Percentiles rank a stretch among this genome's conserved stretches.
Evolutionary conservation across 1,284 basidiomycete genomes (phyloP).

Genomic region (Cystobasidium sp.): DNA sequence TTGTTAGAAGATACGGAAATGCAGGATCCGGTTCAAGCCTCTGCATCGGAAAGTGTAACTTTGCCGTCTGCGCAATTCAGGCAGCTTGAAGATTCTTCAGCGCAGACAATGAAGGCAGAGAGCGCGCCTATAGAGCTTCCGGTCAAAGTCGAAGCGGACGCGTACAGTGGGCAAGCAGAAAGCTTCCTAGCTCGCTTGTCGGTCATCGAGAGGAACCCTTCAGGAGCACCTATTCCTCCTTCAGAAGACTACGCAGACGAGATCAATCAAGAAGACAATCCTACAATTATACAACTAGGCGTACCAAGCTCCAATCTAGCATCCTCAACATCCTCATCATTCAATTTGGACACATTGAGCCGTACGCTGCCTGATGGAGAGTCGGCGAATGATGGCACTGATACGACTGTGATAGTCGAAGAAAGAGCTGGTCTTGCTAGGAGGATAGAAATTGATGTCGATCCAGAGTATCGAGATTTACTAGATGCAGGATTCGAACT

Average conservation of each 20-base stretch:
- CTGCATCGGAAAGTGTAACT: background rate
- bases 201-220: constrained; percentile 25
- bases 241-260: constrained; percentile 15
- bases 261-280: constrained; percentile 11
- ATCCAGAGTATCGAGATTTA: constrained; percentile 27
- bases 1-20: constrained; percentile 32
- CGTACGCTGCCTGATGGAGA: constrained; percentile 7
- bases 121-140: background rate
- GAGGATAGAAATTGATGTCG: constrained; percentile 40
- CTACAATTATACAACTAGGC: background rate
- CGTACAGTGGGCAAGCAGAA: constrained; percentile 25
- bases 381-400: background rate
- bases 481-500: constrained; percentile 27
- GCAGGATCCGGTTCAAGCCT: background rate
- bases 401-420: background rate
- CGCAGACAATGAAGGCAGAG: background rate
- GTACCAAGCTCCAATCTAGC: no score
- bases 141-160: background rate
- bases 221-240: constrained; percentile 22
- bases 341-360: constrained; percentile 14
- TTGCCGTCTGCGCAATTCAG: background rate
- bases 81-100: background rate
- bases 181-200: constrained; percentile 29
- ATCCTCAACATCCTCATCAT: background rate
- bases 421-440: constrained; percentile 14